These are phyloP conservation scores for Ceratobasidium sp. DNA, from an alignment of 1,284 basidiomycete genomes.

Conservation along the genomic window DNA sequence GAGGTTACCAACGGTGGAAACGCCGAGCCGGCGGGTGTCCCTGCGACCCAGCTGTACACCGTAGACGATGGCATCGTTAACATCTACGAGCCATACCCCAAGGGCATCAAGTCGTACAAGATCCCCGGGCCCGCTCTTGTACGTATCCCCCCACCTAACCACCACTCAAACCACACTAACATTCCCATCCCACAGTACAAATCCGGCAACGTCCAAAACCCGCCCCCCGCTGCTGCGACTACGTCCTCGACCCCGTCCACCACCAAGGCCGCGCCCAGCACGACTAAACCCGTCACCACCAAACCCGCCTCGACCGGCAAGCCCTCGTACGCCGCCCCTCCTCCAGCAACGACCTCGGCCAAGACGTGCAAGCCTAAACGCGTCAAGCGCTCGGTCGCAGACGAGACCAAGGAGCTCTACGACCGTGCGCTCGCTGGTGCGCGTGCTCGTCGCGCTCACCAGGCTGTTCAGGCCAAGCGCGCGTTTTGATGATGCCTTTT, in stretches of 20 bases:
- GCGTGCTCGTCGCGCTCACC: slow-evolving; percentile 24
- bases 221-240: slow-evolving; percentile 25
- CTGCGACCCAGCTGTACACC: slow-evolving; percentile 30
- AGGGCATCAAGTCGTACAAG: slow-evolving; percentile 17
- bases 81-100: slow-evolving; percentile 9
- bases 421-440: slow-evolving; percentile 27
- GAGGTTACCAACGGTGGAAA: slow-evolving; percentile 62
- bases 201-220: background rate
- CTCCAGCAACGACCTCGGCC: background rate
- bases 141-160: background rate
- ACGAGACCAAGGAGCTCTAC: slow-evolving; percentile 33
- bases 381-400: slow-evolving; percentile 15
- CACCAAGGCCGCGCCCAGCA: slow-evolving; percentile 46
- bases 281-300: slow-evolving; percentile 42
- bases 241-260: slow-evolving; percentile 14
- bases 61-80: slow-evolving; percentile 27
- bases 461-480: background rate
- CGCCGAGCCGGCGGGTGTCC: slow-evolving; percentile 8
- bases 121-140: slow-evolving; percentile 32
- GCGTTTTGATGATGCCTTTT: background rate
- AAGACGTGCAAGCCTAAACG: slow-evolving; percentile 35
- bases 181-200: background rate
- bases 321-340: background rate
- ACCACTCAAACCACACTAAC: background rate
- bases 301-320: background rate